These are phyloP conservation scores for Eutrema salsugineum DNA, from an alignment of 441 rosid species.

Conservation along the genomic window DNA sequence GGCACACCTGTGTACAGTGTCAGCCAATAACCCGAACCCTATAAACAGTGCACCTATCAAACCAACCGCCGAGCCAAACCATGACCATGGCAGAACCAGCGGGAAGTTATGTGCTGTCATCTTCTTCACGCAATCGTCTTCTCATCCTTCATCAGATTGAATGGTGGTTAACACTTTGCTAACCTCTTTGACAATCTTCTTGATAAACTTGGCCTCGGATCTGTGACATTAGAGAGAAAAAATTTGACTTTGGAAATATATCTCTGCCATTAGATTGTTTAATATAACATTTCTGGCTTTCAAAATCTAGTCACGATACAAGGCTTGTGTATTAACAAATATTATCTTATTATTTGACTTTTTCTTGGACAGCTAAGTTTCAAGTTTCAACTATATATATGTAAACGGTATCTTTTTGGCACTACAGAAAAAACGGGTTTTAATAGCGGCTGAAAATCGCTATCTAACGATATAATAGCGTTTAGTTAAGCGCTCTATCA, in stretches of 20 bases:
- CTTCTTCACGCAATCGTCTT: background rate
- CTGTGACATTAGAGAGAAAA: background rate
- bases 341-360: no score
- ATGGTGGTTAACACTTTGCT: background rate
- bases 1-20: background rate
- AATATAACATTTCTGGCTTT: no score
- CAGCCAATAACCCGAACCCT: background rate
- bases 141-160: background rate
- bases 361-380: no score
- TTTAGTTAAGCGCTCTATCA: no score
- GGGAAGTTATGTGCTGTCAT: background rate
- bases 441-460: no score
- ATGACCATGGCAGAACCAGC: background rate
- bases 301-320: no score
- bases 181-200: background rate
- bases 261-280: background rate
- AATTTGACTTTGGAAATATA: background rate
- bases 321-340: no score
- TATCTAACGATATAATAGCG: no score
- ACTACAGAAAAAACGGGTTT: no score
- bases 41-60: background rate
- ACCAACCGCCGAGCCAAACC: background rate
- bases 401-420: no score
- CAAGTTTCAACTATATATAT: no score
- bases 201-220: background rate